These are phyloP conservation scores for Panicum virgatum DNA, from an alignment of 202 grass and related monocot species.

Conservation along the genomic window DNA sequence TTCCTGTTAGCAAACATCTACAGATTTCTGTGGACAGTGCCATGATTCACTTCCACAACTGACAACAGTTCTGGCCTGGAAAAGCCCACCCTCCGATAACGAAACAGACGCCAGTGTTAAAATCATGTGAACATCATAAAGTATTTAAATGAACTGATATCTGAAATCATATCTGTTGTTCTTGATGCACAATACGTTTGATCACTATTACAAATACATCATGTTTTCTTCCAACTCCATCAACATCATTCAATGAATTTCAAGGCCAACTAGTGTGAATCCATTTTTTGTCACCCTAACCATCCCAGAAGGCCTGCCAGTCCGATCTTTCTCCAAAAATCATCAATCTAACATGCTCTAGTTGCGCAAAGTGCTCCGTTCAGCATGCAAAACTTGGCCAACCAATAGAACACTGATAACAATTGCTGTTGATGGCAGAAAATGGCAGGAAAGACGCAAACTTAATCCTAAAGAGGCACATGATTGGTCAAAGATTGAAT, in stretches of 20 bases:
- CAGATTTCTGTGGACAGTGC: neutral
- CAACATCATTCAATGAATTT: neutral
- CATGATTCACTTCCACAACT: neutral
- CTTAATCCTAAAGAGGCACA: neutral
- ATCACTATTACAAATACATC: neutral
- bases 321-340: neutral
- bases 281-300: neutral
- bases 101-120: neutral
- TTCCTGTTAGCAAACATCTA: neutral
- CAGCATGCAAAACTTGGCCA: neutral
- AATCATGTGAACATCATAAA: neutral
- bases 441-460: neutral
- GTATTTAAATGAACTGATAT: neutral
- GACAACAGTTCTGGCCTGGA: neutral
- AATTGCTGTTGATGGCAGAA: neutral
- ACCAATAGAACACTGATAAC: neutral
- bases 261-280: neutral
- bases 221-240: neutral
- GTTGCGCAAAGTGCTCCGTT: neutral
- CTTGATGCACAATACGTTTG: neutral
- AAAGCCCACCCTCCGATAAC: no score
- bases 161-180: neutral
- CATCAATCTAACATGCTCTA: neutral
- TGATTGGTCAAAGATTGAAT: constrained; percentile 52
- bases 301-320: neutral